phyloP scores from a whole-genome alignment of 1,284 basidiomycete genomes.

The Ganoderma leucocontextum region DNA sequence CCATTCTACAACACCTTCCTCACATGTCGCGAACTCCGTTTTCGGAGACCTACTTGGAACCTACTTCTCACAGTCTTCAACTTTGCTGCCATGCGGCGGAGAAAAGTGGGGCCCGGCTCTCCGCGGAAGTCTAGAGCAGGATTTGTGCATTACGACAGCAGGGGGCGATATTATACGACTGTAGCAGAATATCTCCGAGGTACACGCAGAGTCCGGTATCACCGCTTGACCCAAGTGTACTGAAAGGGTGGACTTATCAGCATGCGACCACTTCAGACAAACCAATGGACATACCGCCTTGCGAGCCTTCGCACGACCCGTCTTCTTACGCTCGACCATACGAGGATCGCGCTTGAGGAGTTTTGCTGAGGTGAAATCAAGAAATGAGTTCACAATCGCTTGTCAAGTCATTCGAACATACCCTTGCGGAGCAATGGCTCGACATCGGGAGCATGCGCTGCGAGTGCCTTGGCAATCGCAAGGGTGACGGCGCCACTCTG shows the following conservation, averaged over 20 bases:
- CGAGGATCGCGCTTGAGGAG: slow-evolving; percentile 91
- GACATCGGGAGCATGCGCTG: slow-evolving; percentile 73
- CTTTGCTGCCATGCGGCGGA: too few species aligned
- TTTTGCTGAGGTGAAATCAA: slow-evolving; percentile 65
- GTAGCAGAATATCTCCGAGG: slow-evolving; percentile 14
- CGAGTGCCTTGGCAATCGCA: slow-evolving; percentile 85
- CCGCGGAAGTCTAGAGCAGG: slow-evolving; percentile 8
- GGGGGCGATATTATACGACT: slow-evolving; percentile 25
- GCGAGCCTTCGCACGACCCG: slow-evolving; percentile 90
- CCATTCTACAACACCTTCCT: too few species aligned
- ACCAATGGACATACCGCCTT: slow-evolving; percentile 75
- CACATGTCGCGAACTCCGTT: too few species aligned
- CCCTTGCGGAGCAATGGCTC: slow-evolving; percentile 77
- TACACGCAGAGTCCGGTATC: slow-evolving; percentile 34
- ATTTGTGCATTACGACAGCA: slow-evolving; percentile 26
- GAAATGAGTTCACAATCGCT: not conserved
- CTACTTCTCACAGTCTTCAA: too few species aligned
- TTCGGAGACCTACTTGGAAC: too few species aligned
- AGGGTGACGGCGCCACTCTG: slow-evolving; percentile 92
- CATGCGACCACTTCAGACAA: slow-evolving; percentile 1
- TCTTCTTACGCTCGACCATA: slow-evolving; percentile 99
- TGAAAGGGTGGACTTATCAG: slow-evolving; percentile 43
- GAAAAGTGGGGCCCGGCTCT: not conserved
- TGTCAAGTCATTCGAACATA: slow-evolving; percentile 39
- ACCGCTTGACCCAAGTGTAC: slow-evolving; percentile 98